phyloP scores from a whole-genome alignment of 495 filamentous ascomycete species.

The Amniculicola lignicola region DNA sequence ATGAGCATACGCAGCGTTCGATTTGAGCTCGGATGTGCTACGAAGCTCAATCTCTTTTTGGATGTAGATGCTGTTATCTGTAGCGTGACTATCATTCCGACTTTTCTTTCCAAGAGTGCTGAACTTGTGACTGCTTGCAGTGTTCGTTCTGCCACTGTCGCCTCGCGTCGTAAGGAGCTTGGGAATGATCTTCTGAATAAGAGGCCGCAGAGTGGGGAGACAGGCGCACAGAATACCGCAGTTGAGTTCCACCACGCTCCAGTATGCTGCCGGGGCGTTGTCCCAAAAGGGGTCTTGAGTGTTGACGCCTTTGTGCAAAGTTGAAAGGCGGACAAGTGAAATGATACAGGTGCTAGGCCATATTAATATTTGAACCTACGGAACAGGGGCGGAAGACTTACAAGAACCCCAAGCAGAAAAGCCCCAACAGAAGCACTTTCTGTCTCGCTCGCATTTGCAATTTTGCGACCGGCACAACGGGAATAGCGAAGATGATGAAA shows the following conservation, averaged over 20 bases:
- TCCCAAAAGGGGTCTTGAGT: constrained; percentile 28
- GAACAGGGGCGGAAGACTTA: constrained; percentile 2
- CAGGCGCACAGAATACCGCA: constrained; percentile 30
- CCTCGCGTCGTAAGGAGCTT: neutral
- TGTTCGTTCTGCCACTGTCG: neutral
- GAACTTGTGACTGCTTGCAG: neutral
- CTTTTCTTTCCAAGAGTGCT: neutral
- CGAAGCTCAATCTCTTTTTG: constrained; percentile 22
- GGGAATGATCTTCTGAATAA: constrained; percentile 16
- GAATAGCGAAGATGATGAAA: constrained; percentile 23
- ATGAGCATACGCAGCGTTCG: constrained; percentile 2
- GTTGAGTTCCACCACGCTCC: constrained; percentile 27
- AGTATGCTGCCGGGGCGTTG: constrained; percentile 24
- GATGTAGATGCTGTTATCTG: constrained; percentile 10
- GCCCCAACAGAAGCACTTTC: constrained; percentile 12
- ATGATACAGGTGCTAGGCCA: constrained; percentile 14
- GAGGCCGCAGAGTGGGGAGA: constrained; percentile 25
- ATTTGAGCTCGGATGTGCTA: constrained; percentile 17
- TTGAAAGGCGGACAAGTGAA: constrained; percentile 24
- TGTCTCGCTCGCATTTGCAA: constrained; percentile 19
- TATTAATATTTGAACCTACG: neutral
- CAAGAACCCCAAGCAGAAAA: constrained; percentile 30
- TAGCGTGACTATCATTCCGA: neutral
- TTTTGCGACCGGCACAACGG: constrained; percentile 16
- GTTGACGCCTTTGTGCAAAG: constrained; percentile 17